phyloP scores from a whole-genome alignment of 2,329 filamentous ascomycete genomes.

The Nemania bipapillata region DNA sequence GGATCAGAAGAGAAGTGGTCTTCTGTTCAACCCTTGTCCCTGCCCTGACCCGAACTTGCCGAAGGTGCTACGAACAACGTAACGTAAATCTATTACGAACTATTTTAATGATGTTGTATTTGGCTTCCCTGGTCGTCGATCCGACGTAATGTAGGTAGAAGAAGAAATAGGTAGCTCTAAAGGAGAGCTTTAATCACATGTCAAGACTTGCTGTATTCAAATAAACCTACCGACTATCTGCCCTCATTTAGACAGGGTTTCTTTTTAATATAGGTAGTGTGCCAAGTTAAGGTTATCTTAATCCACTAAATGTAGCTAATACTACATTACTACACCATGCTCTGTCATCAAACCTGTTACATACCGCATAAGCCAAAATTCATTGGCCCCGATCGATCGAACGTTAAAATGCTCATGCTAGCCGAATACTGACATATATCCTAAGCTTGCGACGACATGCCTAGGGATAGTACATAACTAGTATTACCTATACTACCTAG shows the following conservation, averaged over 20 bases:
- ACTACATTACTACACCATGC: background rate
- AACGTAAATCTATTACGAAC: too few species aligned
- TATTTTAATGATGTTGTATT: too few species aligned
- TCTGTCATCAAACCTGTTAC: background rate
- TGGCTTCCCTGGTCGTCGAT: background rate
- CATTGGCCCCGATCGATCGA: background rate
- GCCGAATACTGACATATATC: background rate
- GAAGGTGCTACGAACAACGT: background rate
- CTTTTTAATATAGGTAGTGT: background rate
- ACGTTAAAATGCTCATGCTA: background rate
- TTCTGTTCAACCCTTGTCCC: background rate
- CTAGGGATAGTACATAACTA: background rate
- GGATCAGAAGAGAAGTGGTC: background rate
- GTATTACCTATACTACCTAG: too few species aligned
- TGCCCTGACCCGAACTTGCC: background rate
- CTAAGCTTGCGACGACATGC: background rate
- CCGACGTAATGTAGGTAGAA: background rate
- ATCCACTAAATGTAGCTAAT: background rate
- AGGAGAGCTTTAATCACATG: background rate
- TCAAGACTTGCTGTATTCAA: background rate
- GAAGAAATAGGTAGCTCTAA: background rate
- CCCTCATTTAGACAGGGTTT: too few species aligned
- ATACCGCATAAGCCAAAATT: background rate
- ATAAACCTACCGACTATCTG: too few species aligned
- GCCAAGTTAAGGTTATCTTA: too few species aligned